phyloP scores from a whole-genome alignment of 1,284 basidiomycete genomes.

The Clitocybe nebularis region DNA sequence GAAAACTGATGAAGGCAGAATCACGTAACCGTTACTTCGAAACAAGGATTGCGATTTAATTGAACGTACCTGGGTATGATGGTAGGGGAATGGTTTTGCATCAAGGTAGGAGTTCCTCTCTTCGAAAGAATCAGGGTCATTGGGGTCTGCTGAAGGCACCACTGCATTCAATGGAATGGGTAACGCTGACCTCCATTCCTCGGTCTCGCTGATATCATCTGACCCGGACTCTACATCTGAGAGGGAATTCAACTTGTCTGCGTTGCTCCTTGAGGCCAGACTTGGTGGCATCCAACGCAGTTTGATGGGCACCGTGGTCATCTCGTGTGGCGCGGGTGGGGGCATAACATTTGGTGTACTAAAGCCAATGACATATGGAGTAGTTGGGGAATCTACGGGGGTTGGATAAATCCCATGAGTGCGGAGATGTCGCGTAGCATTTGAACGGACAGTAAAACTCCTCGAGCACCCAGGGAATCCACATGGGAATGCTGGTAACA shows the following conservation, averaged over 20 bases:
- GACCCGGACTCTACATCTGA: slow-evolving; percentile 22
- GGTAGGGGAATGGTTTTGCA: slow-evolving; percentile 22
- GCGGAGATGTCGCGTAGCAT: slow-evolving; percentile 56
- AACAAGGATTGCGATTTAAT: not conserved
- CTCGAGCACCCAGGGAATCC: slow-evolving; percentile 43
- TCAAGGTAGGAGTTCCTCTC: slow-evolving; percentile 24
- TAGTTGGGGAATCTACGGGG: slow-evolving; percentile 6
- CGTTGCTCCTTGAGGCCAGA: slow-evolving; percentile 25
- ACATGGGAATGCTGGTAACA: slow-evolving; percentile 46
- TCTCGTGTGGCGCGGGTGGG: slow-evolving; percentile 12
- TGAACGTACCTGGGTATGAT: slow-evolving; percentile 22
- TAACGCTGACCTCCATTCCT: slow-evolving; percentile 15
- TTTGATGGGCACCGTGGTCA: slow-evolving; percentile 21
- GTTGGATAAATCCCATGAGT: slow-evolving; percentile 43
- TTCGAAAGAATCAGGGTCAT: slow-evolving; percentile 15
- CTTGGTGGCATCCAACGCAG: slow-evolving; percentile 37
- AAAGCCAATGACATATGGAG: slow-evolving; percentile 31
- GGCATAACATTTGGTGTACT: slow-evolving; percentile 24
- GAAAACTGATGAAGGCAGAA: slow-evolving; percentile 11
- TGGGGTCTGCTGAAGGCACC: slow-evolving; percentile 13
- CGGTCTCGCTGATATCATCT: slow-evolving; percentile 15
- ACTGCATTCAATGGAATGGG: slow-evolving; percentile 19
- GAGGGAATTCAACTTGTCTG: slow-evolving; percentile 18
- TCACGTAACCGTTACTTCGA: not conserved
- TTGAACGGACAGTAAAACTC: slow-evolving; percentile 58